Conservation (phyloP, 345 rosid genomes). For the Salix brachista region DNA sequence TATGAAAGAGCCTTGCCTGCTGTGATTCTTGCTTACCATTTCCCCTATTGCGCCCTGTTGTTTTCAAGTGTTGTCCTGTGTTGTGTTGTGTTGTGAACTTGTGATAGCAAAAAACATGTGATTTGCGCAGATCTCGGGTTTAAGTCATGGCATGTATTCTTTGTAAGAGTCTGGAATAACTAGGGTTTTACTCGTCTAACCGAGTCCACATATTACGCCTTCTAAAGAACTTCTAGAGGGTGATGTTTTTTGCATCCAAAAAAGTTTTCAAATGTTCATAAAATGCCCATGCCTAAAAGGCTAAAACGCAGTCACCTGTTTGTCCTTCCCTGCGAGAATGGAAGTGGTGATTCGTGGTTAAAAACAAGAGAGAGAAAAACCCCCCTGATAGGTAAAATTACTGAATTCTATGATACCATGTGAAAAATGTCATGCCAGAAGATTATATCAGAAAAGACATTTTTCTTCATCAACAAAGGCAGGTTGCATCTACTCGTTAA, state of each 20-base stretch:
- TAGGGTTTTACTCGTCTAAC: too few species aligned
- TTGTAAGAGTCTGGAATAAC: rapidly evolving
- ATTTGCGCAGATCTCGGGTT: too few species aligned
- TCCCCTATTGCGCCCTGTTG: not conserved
- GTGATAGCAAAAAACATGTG: too few species aligned
- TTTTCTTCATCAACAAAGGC: not conserved
- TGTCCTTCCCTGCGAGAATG: not conserved
- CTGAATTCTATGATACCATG: not conserved
- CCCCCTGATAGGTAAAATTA: too few species aligned
- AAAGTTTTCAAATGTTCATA: not conserved
- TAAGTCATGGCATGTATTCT: rapidly evolving
- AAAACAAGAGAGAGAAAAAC: too few species aligned
- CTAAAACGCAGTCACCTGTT: not conserved
- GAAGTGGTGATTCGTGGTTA: not conserved
- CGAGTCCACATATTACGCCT: too few species aligned
- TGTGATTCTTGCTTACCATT: not conserved
- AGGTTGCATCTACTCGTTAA: not conserved
- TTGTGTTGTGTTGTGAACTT: too few species aligned
- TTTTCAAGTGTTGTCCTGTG: not conserved
- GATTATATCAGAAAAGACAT: not conserved
- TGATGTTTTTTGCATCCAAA: too few species aligned
- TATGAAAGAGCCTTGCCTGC: not conserved
- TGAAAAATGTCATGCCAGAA: not conserved
- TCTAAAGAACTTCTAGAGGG: too few species aligned
- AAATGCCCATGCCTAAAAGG: not conserved